A percentile compares a stretch with the other conserved stretches of the same genome.
These are phyloP conservation scores for Setomelanomma holmii DNA, from an alignment of 2,329 filamentous ascomycete species.

Conservation along the genomic window DNA sequence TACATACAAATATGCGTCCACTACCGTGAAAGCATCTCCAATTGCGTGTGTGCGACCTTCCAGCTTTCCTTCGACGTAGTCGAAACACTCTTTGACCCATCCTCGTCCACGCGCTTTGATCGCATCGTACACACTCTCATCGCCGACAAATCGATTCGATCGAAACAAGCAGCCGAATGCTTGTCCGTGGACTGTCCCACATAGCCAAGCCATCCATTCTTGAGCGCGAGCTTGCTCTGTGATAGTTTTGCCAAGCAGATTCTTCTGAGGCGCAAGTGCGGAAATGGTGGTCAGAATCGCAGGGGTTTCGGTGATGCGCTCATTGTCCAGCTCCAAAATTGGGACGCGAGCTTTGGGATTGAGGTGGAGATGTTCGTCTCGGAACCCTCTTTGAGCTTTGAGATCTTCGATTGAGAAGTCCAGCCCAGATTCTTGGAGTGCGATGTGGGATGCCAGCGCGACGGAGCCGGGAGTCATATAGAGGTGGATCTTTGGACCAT, in stretches of 20 bases:
- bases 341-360: conserved; percentile 33
- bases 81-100: conserved; percentile 12
- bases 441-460: conserved; percentile 27
- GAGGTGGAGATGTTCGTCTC: conserved; percentile 14
- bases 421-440: conserved; percentile 20
- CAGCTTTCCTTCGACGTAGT: conserved; percentile 20
- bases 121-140: conserved; percentile 11
- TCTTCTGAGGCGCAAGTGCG: conserved; percentile 17
- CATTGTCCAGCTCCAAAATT: conserved; percentile 21
- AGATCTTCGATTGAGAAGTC: conserved; percentile 15
- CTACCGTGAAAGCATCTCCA: conserved; percentile 21
- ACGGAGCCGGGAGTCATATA: conserved; percentile 21
- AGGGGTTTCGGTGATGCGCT: conserved; percentile 28
- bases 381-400: conserved; percentile 14
- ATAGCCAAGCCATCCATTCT: conserved; percentile 30
- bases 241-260: conserved; percentile 20
- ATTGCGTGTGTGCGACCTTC: conserved; percentile 20
- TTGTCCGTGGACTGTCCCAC: conserved; percentile 25
- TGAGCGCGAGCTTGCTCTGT: conserved; percentile 22
- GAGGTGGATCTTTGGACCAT: conserved; percentile 25
- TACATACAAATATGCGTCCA: conserved; percentile 30
- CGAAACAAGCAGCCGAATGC: conserved; percentile 24
- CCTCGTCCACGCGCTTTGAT: conserved; percentile 11
- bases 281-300: conserved; percentile 26
- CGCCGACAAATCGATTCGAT: conserved; percentile 17